Base-by-base conservation (phyloP, 257 asterid species). In the Dorcoceras hygrometricum region DNA sequence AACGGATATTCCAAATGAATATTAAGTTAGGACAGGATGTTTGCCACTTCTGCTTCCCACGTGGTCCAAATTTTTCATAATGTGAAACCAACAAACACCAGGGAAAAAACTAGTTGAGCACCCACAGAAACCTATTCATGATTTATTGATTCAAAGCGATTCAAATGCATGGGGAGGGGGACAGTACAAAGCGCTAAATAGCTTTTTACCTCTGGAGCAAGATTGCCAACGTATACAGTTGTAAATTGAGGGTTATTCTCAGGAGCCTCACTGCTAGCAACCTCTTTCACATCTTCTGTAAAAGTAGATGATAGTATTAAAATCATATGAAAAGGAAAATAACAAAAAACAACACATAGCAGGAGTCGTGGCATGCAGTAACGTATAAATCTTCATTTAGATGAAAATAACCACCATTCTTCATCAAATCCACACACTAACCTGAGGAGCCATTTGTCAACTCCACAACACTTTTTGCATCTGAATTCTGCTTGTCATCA, bases 141-240 rank as follows among this genome's bases (percentile, higher is more conserved):
- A 11, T 39, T 39, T 2, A 12, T 39, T 39, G 51, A 11, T 39
- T 39, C 51, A 39, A 39, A 39, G n/a, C n/a, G n/a, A n/a, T n/a
- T 12, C 0, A 39, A 1, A 39, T 39, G n/a, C 14, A 39, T 39
- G 51, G n/a, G 51, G 3, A 39, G 51, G 19, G 51, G 51, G 19
- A 34, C 2, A 14, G 14, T 39, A 3, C 3, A 19, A 39, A 0
- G 8, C 5, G 22, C 18, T 59, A 61, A 58, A 60, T 18, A 6
- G 25, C 29, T 48, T 25, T 76, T 70, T 78, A 75, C 98, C 92
- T 92, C 97, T 14, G 98, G 89, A 74, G 96, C 92, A 68, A 92
- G 90, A 81, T 92, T 92, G 57, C 98, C 98, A 19, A 87, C 96
- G 71, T 92, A 92, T 57, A 92, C 96, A 19, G 98, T 92, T 43